Evolutionary conservation across 345 rosid species (phyloP).

Genomic region (Carallia pectinifolia): DNA sequence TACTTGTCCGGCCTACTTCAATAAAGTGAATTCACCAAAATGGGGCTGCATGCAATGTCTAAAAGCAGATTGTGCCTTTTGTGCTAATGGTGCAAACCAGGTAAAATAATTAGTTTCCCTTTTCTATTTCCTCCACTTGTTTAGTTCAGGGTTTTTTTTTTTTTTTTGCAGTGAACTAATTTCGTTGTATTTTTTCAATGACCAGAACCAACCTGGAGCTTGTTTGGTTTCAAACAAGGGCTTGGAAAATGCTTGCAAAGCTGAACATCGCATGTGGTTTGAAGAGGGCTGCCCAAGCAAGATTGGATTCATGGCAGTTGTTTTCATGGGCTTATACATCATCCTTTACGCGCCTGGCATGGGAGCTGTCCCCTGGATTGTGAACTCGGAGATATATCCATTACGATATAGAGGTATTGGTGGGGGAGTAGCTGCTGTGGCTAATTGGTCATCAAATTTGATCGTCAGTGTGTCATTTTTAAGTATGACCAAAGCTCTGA

Average conservation of each 20-base stretch:
- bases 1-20: conserved; percentile 49
- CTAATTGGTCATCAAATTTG: conserved; percentile 70
- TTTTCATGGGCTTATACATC: conserved; percentile 65
- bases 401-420: conserved; percentile 71
- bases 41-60: conserved; percentile 79
- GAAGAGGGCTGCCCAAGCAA: conserved; percentile 76
- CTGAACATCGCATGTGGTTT: conserved; percentile 43
- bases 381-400: conserved; percentile 92
- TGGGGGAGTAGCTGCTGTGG: conserved; percentile 73
- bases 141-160: not conserved
- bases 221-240: conserved; percentile 45
- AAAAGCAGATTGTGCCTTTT: conserved; percentile 54
- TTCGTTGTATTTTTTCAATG: not conserved
- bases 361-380: conserved; percentile 87
- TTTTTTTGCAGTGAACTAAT: not conserved
- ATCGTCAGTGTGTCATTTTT: conserved; percentile 62
- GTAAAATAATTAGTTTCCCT: conserved; percentile 24
- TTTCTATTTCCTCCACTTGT: conserved; percentile 9
- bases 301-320: conserved; percentile 63
- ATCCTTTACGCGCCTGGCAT: conserved; percentile 70
- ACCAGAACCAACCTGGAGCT: conserved; percentile 70
- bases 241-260: conserved; percentile 30
- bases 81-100: conserved; percentile 35
- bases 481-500: conserved; percentile 52
- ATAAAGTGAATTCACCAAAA: conserved; percentile 17